Percentiles rank a stretch among this genome's conserved stretches.
These are phyloP conservation scores for Boletus subparvulus DNA, from an alignment of 768 basidiomycete species.

Conservation along the genomic window DNA sequence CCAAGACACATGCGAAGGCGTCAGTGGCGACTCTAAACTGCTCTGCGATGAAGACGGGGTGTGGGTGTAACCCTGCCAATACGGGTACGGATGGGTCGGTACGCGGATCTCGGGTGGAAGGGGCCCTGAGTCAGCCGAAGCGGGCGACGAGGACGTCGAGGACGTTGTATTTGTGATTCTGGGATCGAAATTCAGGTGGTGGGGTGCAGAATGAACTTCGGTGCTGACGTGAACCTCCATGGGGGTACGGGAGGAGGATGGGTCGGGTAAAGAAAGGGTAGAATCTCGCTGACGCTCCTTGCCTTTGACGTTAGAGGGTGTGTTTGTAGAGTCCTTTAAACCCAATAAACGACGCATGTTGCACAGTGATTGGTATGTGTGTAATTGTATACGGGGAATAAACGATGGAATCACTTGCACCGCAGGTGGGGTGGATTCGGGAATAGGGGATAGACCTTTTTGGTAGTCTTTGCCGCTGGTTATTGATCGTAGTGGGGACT, in stretches of 20 bases:
- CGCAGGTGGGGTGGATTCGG: constrained; percentile 17
- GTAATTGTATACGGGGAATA: constrained; percentile 17
- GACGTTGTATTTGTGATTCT: constrained; percentile 19
- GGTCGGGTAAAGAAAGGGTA: constrained; percentile 3
- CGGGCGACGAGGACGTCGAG: constrained; percentile 18
- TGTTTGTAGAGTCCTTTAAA: constrained; percentile 24
- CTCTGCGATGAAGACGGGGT: constrained; percentile 32
- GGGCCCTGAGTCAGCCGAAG: constrained; percentile 18
- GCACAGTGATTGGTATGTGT: constrained; percentile 8
- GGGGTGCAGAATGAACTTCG: constrained; percentile 26
- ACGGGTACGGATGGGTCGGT: constrained; percentile 35
- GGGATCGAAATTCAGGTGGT: constrained; percentile 16
- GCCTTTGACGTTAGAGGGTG: constrained; percentile 18
- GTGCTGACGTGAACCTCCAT: constrained; percentile 32
- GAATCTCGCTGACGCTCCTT: constrained; percentile 24
- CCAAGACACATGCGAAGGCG: constrained; percentile 44
- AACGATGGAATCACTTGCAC: constrained; percentile 12
- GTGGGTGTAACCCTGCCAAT: constrained; percentile 34
- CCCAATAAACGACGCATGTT: constrained; percentile 34
- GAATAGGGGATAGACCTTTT: constrained; percentile 2
- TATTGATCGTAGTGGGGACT: constrained; percentile 5
- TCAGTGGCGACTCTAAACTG: constrained; percentile 33
- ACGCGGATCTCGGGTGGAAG: constrained; percentile 35
- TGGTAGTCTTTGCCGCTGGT: constrained; percentile 3
- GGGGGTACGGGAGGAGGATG: constrained; percentile 1